Conservation (phyloP, 805 yeast genomes). For the Torulaspora quercuum region DNA sequence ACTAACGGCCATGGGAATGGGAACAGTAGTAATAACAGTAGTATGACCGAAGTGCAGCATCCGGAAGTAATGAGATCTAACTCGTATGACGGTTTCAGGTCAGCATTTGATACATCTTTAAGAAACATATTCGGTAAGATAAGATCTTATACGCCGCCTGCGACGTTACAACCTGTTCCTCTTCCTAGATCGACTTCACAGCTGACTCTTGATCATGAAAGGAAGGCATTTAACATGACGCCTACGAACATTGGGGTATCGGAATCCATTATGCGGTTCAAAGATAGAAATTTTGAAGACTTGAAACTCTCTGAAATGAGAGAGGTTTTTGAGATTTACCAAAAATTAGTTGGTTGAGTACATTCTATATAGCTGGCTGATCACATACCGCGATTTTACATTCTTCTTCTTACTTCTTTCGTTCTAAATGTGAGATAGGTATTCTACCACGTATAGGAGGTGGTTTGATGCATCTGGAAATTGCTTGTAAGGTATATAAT, state of each 20-base stretch:
- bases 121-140: conserved; percentile 32
- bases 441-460: conserved; percentile 15
- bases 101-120: conserved; percentile 32
- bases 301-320: conserved; percentile 28
- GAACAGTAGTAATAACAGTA: conserved; percentile 1
- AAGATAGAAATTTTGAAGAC: conserved; percentile 31
- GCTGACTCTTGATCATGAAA: conserved; percentile 17
- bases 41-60: conserved; percentile 10
- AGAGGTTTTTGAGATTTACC: conserved; percentile 33
- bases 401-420: neutral
- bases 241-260: conserved; percentile 12
- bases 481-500: conserved; percentile 23
- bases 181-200: conserved; percentile 21
- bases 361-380: conserved; percentile 5
- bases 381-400: conserved; percentile 4
- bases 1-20: conserved; percentile 1
- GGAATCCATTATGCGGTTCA: conserved; percentile 24
- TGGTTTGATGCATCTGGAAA: conserved; percentile 15
- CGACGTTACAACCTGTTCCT: conserved; percentile 17
- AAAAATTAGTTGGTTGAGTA: conserved; percentile 17
- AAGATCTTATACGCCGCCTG: conserved; percentile 34
- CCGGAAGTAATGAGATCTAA: conserved; percentile 22
- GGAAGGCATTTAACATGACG: conserved; percentile 7
- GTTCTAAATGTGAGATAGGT: conserved; percentile 15
- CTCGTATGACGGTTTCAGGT: conserved; percentile 31